Conservation (phyloP, 805 yeast species). For the Hanseniaspora hatyaiensis region DNA sequence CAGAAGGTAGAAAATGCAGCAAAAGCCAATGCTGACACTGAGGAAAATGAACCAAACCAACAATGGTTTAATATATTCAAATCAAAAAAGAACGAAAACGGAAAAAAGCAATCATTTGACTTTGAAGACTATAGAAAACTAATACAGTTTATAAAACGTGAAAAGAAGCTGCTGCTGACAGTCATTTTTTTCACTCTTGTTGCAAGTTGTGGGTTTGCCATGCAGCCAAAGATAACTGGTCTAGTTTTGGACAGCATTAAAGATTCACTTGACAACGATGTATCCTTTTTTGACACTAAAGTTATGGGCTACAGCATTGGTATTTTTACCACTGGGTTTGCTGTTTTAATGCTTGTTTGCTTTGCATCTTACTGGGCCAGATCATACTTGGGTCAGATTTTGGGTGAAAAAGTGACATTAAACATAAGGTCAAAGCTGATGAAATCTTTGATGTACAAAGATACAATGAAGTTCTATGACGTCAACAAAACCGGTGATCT, state of each 20-base stretch:
- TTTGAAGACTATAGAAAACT: slow-evolving; percentile 11
- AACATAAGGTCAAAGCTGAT: slow-evolving; percentile 62
- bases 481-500: slow-evolving; percentile 89
- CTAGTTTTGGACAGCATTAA: slow-evolving; percentile 34
- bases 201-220: slow-evolving; percentile 16
- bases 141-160: slow-evolving; percentile 14
- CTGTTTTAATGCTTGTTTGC: slow-evolving; percentile 36
- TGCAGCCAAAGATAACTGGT: slow-evolving; percentile 40
- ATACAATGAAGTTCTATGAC: slow-evolving; percentile 76
- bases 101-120: slow-evolving; percentile 11
- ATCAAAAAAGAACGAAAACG: neutral
- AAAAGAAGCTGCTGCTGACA: slow-evolving; percentile 7
- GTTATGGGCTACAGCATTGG: slow-evolving; percentile 7
- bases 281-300: slow-evolving; percentile 5
- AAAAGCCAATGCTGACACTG: slow-evolving; percentile 2
- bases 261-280: slow-evolving; percentile 5
- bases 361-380: slow-evolving; percentile 69
- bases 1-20: neutral
- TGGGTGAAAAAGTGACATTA: slow-evolving; percentile 82
- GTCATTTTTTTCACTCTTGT: slow-evolving; percentile 10
- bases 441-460: slow-evolving; percentile 69
- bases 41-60: slow-evolving; percentile 14
- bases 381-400: slow-evolving; percentile 38
- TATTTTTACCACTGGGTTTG: slow-evolving; percentile 3
- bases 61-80: slow-evolving; percentile 14